Evolutionary conservation across 495 filamentous ascomycete species (phyloP).

Genomic region (Eremomyces bilateralis): DNA sequence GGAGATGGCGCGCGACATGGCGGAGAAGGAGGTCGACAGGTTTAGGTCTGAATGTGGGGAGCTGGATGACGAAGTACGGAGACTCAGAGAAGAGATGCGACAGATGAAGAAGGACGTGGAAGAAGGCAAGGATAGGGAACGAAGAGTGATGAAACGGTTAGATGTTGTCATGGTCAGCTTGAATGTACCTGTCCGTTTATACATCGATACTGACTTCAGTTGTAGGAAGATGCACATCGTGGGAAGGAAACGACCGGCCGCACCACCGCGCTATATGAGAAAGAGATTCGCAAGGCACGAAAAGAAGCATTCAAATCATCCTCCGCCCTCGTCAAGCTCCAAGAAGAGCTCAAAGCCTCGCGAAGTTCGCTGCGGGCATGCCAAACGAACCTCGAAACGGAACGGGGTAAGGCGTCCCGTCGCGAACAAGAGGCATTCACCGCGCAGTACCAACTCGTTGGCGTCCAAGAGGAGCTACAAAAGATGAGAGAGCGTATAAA

Average conservation of each 20-base stretch:
- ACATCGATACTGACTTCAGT: slow-evolving; percentile 2
- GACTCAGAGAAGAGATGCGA: slow-evolving; percentile 34
- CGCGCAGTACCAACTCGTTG: slow-evolving; percentile 48
- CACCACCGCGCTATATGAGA: slow-evolving; percentile 56
- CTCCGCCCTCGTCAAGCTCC: slow-evolving; percentile 50
- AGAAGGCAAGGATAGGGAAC: slow-evolving; percentile 50
- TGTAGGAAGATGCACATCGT: slow-evolving; percentile 50
- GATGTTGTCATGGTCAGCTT: slow-evolving; percentile 47
- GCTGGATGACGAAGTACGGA: slow-evolving; percentile 45
- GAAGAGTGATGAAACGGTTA: slow-evolving; percentile 52
- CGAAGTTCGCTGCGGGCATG: slow-evolving; percentile 30
- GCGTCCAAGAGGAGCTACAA: slow-evolving; percentile 52
- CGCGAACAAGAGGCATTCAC: slow-evolving; percentile 60
- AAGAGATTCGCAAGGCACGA: slow-evolving; percentile 57
- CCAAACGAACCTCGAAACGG: slow-evolving; percentile 29
- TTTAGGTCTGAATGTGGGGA: slow-evolving; percentile 19
- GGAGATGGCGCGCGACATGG: slow-evolving; percentile 50
- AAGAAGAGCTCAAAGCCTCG: slow-evolving; percentile 59
- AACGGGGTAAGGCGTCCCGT: slow-evolving; percentile 23
- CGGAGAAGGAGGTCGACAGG: slow-evolving; percentile 7
- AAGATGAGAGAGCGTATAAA: slow-evolving; percentile 38
- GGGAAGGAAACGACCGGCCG: slow-evolving; percentile 56
- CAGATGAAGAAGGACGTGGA: slow-evolving; percentile 32
- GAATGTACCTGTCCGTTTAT: not conserved
- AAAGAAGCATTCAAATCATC: slow-evolving; percentile 75